Percentiles rank a stretch among this genome's conserved stretches.
These are phyloP conservation scores for Pisolithus tinctorius DNA, from an alignment of 768 basidiomycete genomes.

Conservation along the genomic window DNA sequence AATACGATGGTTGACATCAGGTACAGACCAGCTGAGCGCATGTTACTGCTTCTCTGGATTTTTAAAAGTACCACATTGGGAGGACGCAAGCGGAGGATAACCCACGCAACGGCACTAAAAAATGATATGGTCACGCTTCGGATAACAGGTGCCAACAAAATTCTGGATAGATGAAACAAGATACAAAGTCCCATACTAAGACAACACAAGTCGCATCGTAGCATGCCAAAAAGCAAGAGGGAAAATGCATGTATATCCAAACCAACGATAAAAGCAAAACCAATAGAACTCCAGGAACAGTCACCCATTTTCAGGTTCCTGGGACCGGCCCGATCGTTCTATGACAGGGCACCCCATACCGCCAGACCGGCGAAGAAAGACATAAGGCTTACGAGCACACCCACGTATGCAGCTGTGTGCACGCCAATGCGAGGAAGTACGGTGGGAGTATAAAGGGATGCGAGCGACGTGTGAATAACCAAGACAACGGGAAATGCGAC, in stretches of 20 bases:
- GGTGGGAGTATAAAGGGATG: conserved; percentile 58
- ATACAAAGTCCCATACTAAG: too few species aligned
- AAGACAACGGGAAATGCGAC: conserved; percentile 40
- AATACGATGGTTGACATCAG: too few species aligned
- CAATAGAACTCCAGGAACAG: neutral
- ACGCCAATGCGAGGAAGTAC: conserved; percentile 69
- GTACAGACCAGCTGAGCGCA: too few species aligned
- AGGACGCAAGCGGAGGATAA: too few species aligned
- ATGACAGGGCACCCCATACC: conserved; percentile 63
- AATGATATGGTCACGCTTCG: too few species aligned
- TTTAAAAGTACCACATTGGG: too few species aligned
- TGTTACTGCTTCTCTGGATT: too few species aligned
- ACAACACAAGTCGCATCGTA: too few species aligned
- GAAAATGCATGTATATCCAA: neutral
- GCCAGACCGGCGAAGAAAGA: conserved; percentile 68
- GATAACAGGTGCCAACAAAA: too few species aligned
- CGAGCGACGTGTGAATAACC: conserved; percentile 46
- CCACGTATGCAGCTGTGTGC: conserved; percentile 69
- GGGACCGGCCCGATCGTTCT: neutral
- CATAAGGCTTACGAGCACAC: conserved; percentile 58
- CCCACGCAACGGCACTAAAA: too few species aligned
- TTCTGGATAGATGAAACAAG: too few species aligned
- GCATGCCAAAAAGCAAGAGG: too few species aligned
- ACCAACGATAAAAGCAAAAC: neutral
- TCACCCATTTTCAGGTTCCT: neutral